Percentiles rank a stretch among this genome's conserved stretches.
Evolutionary conservation across 768 basidiomycete species (phyloP).

Genomic region (Coprinellus aureogranulatus): DNA sequence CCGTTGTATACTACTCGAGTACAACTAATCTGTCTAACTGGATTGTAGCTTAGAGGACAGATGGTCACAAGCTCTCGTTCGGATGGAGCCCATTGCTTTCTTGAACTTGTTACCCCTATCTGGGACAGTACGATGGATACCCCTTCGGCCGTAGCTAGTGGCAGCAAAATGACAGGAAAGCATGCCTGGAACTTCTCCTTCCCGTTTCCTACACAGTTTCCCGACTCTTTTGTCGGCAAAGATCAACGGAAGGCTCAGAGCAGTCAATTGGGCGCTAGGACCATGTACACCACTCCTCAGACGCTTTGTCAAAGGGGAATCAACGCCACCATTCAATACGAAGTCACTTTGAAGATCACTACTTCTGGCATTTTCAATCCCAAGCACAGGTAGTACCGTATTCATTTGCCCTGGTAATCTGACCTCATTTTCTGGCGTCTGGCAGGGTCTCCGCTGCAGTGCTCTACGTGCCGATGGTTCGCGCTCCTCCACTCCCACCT

Average conservation of each 20-base stretch:
- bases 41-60: not conserved
- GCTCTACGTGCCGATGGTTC: constrained; percentile 2
- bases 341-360: not conserved
- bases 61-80: not conserved
- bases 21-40: too few species aligned
- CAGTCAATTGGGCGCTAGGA: not conserved
- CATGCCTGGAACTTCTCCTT: not conserved
- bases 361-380: not conserved
- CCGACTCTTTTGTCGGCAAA: not conserved
- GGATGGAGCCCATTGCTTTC: not conserved
- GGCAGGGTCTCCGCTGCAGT: not conserved
- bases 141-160: not conserved
- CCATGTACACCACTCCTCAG: not conserved
- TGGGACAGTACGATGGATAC: not conserved
- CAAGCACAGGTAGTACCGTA: constrained; percentile 1
- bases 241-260: not conserved
- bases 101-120: not conserved
- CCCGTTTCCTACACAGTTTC: not conserved
- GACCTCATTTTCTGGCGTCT: not conserved
- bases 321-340: not conserved
- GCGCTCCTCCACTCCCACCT: not conserved
- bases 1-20: too few species aligned
- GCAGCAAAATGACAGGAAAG: not conserved
- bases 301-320: not conserved
- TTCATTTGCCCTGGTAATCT: not conserved